Conservation (phyloP, 1,284 basidiomycete genomes). For the Moesziomyces sp. region DNA sequence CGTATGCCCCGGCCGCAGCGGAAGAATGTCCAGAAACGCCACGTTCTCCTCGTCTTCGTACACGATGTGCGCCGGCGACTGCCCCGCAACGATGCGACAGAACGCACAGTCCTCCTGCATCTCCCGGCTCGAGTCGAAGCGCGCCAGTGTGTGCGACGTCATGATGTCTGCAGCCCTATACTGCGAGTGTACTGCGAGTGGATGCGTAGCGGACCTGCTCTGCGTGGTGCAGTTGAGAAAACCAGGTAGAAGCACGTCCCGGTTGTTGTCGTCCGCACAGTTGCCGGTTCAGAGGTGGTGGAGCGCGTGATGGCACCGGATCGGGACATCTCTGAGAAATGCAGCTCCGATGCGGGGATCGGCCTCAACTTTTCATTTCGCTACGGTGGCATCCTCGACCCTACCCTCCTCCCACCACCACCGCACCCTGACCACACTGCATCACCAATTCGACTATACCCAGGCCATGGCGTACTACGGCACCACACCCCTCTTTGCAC, state of each 20-base stretch:
- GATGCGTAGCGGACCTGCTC: too few relatives aligned
- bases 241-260: too few relatives aligned
- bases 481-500: slow-evolving; percentile 38
- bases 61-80: slow-evolving; percentile 33
- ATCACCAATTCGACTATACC: background rate
- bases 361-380: too few relatives aligned
- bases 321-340: too few relatives aligned
- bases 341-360: too few relatives aligned
- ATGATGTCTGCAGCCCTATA: slow-evolving; percentile 1
- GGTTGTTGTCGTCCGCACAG: too few relatives aligned
- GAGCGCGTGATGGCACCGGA: too few relatives aligned
- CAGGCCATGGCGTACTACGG: slow-evolving; percentile 31
- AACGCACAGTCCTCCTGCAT: slow-evolving; percentile 44
- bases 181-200: too few relatives aligned
- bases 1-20: slow-evolving; percentile 72
- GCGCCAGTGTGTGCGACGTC: slow-evolving; percentile 44
- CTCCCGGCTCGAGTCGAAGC: slow-evolving; percentile 32
- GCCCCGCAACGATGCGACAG: slow-evolving; percentile 28
- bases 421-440: background rate
- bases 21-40: slow-evolving; percentile 79
- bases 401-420: background rate
- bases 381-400: background rate
- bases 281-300: too few relatives aligned
- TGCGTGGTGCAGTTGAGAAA: too few relatives aligned
- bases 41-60: slow-evolving; percentile 73